phyloP scores from a whole-genome alignment of 1,139 yeast genomes.

The Cylindricascospora bacillispora region DNA sequence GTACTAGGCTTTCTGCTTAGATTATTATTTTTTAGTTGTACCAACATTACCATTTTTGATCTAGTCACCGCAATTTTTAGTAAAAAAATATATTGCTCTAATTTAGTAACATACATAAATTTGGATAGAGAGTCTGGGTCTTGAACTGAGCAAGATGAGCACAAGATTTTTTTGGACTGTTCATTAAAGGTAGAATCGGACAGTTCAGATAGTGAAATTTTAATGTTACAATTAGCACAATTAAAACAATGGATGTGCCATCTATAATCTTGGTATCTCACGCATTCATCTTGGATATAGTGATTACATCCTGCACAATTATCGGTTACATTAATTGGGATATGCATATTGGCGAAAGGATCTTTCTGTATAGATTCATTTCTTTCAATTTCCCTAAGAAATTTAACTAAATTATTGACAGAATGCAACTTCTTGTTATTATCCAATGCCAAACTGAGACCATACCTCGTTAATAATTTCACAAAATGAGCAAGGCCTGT shows the following conservation, averaged over 20 bases:
- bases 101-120: conserved; percentile 52
- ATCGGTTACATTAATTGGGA: conserved; percentile 64
- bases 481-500: conserved; percentile 91
- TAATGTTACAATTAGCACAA: conserved; percentile 43
- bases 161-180: conserved; percentile 32
- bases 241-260: conserved; percentile 74
- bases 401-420: conserved; percentile 50
- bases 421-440: conserved; percentile 48
- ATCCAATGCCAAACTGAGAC: conserved; percentile 62
- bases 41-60: conserved; percentile 56
- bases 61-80: conserved; percentile 76
- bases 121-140: conserved; percentile 40
- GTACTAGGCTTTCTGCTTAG: conserved; percentile 5
- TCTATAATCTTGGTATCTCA: conserved; percentile 45
- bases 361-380: conserved; percentile 33
- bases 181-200: conserved; percentile 34
- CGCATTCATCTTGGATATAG: conserved; percentile 75
- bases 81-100: conserved; percentile 62
- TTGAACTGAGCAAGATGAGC: conserved; percentile 45
- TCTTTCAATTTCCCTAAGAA: conserved; percentile 39
- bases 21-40: conserved; percentile 25
- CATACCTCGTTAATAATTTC: conserved; percentile 71
- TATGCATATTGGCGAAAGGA: conserved; percentile 35
- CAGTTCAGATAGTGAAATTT: conserved; percentile 29
- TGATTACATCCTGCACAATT: conserved; percentile 57